Evolutionary conservation across 2,329 filamentous ascomycete genomes (phyloP).

Genomic region (Ophiostoma angusticollis): DNA sequence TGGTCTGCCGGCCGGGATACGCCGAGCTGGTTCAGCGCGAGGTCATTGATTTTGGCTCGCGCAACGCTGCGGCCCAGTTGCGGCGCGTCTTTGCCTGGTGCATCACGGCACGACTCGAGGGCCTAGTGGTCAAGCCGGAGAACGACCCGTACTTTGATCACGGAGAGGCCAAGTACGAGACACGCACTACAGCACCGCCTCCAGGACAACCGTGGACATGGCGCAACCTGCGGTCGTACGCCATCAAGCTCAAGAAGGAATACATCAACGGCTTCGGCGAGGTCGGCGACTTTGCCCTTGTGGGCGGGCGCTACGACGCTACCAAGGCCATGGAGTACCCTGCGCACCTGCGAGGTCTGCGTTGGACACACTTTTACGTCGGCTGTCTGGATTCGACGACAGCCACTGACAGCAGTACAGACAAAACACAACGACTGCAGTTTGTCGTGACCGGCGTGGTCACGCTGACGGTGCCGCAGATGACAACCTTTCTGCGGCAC

Average conservation of each 20-base stretch:
- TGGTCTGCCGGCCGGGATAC: constrained; percentile 41
- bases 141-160: constrained; percentile 64
- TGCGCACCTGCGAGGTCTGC: constrained; percentile 34
- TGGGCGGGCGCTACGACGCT: constrained; percentile 62
- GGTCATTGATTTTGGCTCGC: constrained; percentile 50
- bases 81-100: constrained; percentile 53
- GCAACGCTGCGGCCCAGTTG: constrained; percentile 39
- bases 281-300: constrained; percentile 66
- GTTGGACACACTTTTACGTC: constrained; percentile 72
- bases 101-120: constrained; percentile 58
- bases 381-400: constrained; percentile 46
- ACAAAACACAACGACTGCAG: constrained; percentile 43
- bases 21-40: constrained; percentile 55
- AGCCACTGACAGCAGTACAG: constrained; percentile 44
- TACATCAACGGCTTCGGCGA: constrained; percentile 70
- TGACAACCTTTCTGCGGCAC: constrained; percentile 36
- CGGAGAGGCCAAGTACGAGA: constrained; percentile 15
- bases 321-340: constrained; percentile 42
- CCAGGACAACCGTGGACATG: background rate
- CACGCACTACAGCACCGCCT: background rate
- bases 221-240: constrained; percentile 23
- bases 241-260: constrained; percentile 81
- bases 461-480: constrained; percentile 37
- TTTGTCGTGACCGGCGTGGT: constrained; percentile 58
- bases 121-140: constrained; percentile 68